These are phyloP conservation scores for Botrytis byssoidea DNA, from an alignment of 2,329 filamentous ascomycete genomes.

Conservation along the genomic window DNA sequence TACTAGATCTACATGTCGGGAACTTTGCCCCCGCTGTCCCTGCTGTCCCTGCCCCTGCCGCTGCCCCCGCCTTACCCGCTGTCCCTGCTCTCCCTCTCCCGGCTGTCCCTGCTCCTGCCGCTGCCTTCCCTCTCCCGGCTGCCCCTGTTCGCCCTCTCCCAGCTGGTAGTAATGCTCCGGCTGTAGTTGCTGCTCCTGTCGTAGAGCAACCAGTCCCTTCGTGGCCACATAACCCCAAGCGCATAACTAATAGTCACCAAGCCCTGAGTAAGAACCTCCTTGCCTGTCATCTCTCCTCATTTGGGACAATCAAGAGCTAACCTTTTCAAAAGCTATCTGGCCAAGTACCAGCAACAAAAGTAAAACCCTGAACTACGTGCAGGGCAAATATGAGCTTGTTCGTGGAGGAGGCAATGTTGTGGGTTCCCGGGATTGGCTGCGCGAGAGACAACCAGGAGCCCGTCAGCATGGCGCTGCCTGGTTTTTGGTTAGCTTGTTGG, in stretches of 20 bases:
- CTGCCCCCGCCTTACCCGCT: no score
- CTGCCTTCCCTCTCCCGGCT: neutral
- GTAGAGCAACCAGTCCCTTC: neutral
- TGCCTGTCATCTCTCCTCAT: neutral
- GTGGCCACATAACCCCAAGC: neutral
- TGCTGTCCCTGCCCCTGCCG: neutral
- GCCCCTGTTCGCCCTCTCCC: neutral
- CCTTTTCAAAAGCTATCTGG: neutral
- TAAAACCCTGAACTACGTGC: neutral
- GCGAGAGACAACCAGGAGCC: neutral
- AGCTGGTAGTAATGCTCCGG: neutral
- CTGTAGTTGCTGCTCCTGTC: neutral
- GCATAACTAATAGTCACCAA: fast-evolving
- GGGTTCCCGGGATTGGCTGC: neutral
- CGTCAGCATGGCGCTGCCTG: fast-evolving
- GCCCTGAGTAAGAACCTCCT: no score
- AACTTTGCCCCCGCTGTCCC: neutral
- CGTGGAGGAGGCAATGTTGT: neutral
- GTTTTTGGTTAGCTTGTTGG: neutral
- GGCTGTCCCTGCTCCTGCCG: neutral
- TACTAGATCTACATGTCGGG: neutral
- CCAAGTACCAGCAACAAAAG: neutral
- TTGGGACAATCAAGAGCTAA: neutral
- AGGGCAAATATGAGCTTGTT: neutral
- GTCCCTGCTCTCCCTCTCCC: fast-evolving